Evolutionary conservation across 2,329 filamentous ascomycete species (phyloP).

Genomic region (Fusarium nygamai): DNA sequence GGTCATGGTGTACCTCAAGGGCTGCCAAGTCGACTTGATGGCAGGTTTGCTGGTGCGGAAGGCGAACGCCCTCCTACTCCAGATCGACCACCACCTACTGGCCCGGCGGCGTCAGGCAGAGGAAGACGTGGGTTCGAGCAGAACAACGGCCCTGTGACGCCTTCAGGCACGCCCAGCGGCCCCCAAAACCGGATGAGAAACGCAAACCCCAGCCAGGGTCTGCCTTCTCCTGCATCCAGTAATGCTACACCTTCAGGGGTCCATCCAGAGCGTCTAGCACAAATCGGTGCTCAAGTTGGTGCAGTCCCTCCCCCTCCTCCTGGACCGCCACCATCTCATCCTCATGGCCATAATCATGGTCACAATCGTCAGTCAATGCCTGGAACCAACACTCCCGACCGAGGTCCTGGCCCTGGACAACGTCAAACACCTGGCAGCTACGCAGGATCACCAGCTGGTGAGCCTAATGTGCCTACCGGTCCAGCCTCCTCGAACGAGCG

Average conservation of each 20-base stretch:
- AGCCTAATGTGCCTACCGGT: constrained; percentile 48
- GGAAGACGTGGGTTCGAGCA: constrained; percentile 57
- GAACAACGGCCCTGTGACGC: constrained; percentile 45
- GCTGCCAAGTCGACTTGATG: constrained; percentile 54
- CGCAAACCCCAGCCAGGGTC: constrained; percentile 44
- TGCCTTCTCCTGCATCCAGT: constrained; percentile 39
- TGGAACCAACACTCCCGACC: constrained; percentile 47
- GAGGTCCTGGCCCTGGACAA: constrained; percentile 37
- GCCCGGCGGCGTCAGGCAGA: constrained; percentile 62
- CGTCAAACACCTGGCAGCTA: constrained; percentile 40
- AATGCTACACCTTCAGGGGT: constrained; percentile 49
- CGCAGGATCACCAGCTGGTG: constrained; percentile 38
- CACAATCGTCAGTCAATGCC: constrained; percentile 47
- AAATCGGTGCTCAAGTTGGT: constrained; percentile 50
- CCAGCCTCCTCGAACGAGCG: constrained; percentile 52
- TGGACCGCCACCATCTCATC: constrained; percentile 43
- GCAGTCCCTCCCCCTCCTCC: constrained; percentile 47
- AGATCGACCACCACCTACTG: constrained; percentile 63
- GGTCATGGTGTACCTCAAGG: constrained; percentile 49
- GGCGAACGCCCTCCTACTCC: constrained; percentile 56
- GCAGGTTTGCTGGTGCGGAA: constrained; percentile 54
- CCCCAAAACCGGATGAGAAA: constrained; percentile 56
- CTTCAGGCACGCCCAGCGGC: constrained; percentile 40
- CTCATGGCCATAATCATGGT: constrained; percentile 26
- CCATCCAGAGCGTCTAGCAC: constrained; percentile 62